These are phyloP conservation scores for Acidomyces sp. DNA, from an alignment of 495 filamentous ascomycete species.

Conservation along the genomic window DNA sequence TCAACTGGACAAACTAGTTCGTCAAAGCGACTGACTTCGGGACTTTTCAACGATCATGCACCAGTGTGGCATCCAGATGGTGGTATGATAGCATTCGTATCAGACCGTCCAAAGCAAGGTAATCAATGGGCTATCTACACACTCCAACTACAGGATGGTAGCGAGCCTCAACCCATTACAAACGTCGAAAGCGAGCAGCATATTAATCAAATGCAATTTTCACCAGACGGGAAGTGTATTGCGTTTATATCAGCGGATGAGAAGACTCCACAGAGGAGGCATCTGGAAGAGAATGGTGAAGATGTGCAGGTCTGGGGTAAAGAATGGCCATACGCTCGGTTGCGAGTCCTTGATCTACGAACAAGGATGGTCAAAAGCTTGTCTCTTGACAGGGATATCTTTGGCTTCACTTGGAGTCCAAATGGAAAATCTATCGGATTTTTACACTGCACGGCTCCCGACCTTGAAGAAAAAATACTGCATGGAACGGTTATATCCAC, in stretches of 20 bases:
- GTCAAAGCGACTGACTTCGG: slow-evolving; percentile 19
- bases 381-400: too few species aligned
- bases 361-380: slow-evolving; percentile 10
- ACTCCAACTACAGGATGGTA: slow-evolving; percentile 1
- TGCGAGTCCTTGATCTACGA: slow-evolving; percentile 10
- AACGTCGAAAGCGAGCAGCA: slow-evolving; percentile 11
- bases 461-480: neutral
- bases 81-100: slow-evolving; percentile 20
- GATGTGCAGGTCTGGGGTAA: slow-evolving; percentile 48
- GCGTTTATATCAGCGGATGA: slow-evolving; percentile 24
- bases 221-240: slow-evolving; percentile 19
- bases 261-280: slow-evolving; percentile 12
- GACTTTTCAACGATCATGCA: slow-evolving; percentile 14
- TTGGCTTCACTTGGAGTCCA: too few species aligned
- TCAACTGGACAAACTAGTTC: slow-evolving; percentile 17
- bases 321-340: slow-evolving; percentile 12
- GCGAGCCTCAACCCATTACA: slow-evolving; percentile 13
- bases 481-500: slow-evolving; percentile 3
- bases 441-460: too few species aligned
- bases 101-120: slow-evolving; percentile 19
- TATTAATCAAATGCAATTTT: slow-evolving; percentile 17
- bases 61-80: slow-evolving; percentile 18
- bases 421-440: too few species aligned
- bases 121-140: slow-evolving; percentile 21
- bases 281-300: slow-evolving; percentile 14